Conservation (phyloP, 2,329 filamentous ascomycete species). For the Fusarium sterilihyphosum region DNA sequence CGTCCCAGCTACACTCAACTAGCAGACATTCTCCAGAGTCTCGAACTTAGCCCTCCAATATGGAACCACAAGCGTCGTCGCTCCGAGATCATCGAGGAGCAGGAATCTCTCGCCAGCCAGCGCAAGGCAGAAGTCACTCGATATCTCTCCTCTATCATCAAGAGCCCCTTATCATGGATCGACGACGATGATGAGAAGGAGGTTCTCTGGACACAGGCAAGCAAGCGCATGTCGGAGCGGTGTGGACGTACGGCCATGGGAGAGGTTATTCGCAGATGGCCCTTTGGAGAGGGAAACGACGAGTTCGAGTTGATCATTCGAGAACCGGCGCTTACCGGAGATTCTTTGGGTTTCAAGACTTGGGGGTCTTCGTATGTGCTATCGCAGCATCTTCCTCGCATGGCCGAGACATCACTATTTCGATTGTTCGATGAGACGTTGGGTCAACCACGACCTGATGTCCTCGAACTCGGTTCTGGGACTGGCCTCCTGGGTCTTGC, state of each 20-base stretch:
- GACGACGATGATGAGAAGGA: constrained; percentile 73
- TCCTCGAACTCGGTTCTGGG: constrained; percentile 87
- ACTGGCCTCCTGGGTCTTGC: constrained; percentile 92
- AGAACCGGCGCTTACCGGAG: constrained; percentile 88
- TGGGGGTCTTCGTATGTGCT: constrained; percentile 93
- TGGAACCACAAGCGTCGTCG: constrained; percentile 66
- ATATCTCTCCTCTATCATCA: constrained; percentile 76
- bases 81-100: constrained; percentile 54
- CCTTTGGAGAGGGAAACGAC: constrained; percentile 53
- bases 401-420: constrained; percentile 57
- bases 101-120: constrained; percentile 53
- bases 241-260: constrained; percentile 77
- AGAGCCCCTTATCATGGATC: constrained; percentile 75
- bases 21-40: constrained; percentile 70
- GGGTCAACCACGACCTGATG: constrained; percentile 45
- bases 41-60: constrained; percentile 73
- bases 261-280: constrained; percentile 65
- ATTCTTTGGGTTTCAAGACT: constrained; percentile 91
- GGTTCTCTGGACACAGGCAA: constrained; percentile 80
- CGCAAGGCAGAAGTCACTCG: constrained; percentile 64
- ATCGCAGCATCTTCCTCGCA: constrained; percentile 72
- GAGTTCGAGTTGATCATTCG: constrained; percentile 75
- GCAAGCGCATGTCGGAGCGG: constrained; percentile 81
- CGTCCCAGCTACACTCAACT: constrained; percentile 74
- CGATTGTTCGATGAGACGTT: constrained; percentile 55